A percentile compares a stretch with the other conserved stretches of the same genome.
phyloP scores from a whole-genome alignment of 305 asterid species.

The Fraxinus platypoda region DNA sequence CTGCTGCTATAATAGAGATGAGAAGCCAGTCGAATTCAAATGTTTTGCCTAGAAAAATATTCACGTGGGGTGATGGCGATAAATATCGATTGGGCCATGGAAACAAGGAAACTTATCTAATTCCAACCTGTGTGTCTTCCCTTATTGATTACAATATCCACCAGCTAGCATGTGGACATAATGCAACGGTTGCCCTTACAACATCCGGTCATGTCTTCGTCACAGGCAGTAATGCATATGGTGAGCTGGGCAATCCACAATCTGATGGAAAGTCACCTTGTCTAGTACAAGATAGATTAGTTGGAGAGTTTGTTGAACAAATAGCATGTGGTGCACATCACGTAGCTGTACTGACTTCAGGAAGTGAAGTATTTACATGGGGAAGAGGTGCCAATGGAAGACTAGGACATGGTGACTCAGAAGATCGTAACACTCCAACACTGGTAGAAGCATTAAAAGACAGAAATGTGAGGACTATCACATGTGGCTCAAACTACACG shows the following conservation, averaged over 20 bases:
- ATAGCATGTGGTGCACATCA: slow-evolving; percentile 73
- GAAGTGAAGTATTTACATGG: slow-evolving; percentile 84
- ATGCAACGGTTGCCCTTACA: slow-evolving; percentile 62
- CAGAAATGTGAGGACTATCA: slow-evolving; percentile 67
- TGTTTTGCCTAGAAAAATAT: slow-evolving; percentile 61
- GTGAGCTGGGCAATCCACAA: slow-evolving; percentile 78
- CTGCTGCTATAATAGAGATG: slow-evolving; percentile 85
- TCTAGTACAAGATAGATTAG: slow-evolving; percentile 71
- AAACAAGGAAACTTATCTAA: slow-evolving; percentile 59
- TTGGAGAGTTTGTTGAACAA: slow-evolving; percentile 88
- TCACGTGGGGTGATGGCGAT: slow-evolving; percentile 97
- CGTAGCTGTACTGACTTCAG: slow-evolving; percentile 72
- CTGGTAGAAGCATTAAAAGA: slow-evolving; percentile 79
- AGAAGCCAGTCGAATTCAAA: slow-evolving; percentile 44
- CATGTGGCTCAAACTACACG: slow-evolving; percentile 81
- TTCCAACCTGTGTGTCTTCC: slow-evolving; percentile 71
- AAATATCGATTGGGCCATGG: slow-evolving; percentile 78
- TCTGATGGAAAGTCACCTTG: slow-evolving; percentile 69
- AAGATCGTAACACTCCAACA: slow-evolving; percentile 70
- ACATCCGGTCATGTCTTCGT: slow-evolving; percentile 87
- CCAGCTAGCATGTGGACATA: slow-evolving; percentile 79
- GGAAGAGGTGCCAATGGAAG: slow-evolving; percentile 88
- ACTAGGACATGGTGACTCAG: slow-evolving; percentile 79
- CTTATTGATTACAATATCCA: slow-evolving; percentile 77
- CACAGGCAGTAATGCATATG: slow-evolving; percentile 65